A percentile compares a stretch with the other conserved stretches of the same genome.
Evolutionary conservation across 179 eudicot species (phyloP).

Genomic region (Sideroxylon spinosum): DNA sequence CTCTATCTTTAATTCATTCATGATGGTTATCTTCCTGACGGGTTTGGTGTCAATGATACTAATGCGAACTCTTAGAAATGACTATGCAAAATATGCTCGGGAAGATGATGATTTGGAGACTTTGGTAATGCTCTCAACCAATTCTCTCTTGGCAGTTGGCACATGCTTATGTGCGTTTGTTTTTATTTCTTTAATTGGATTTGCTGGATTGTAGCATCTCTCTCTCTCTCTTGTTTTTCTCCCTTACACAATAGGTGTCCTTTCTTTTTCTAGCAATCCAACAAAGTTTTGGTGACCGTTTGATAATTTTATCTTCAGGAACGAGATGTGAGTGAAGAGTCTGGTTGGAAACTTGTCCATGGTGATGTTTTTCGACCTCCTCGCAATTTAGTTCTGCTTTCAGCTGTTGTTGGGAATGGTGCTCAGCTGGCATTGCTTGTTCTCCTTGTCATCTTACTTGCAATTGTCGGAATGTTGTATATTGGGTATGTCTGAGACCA

Average conservation of each 20-base stretch:
- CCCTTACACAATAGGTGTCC: neutral
- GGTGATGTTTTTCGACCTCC: slow-evolving; percentile 96
- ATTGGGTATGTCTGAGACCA: slow-evolving; percentile 56
- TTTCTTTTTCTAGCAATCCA: neutral
- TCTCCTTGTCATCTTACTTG: slow-evolving; percentile 77
- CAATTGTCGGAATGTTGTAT: slow-evolving; percentile 80
- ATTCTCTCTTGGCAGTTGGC: neutral
- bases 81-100: slow-evolving; percentile 95
- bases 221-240: neutral
- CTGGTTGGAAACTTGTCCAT: slow-evolving; percentile 97
- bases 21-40: slow-evolving; percentile 98
- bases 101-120: slow-evolving; percentile 95
- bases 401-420: slow-evolving; percentile 87
- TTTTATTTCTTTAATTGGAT: neutral
- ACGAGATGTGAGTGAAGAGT: slow-evolving; percentile 88
- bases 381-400: slow-evolving; percentile 57
- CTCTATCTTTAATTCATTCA: slow-evolving; percentile 93
- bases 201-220: neutral
- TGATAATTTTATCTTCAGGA: slow-evolving; percentile 42
- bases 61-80: slow-evolving; percentile 94
- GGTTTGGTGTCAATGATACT: slow-evolving; percentile 95
- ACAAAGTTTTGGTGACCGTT: slow-evolving; percentile 1
- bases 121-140: slow-evolving; percentile 45
- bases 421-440: slow-evolving; percentile 84
- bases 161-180: neutral